These are phyloP conservation scores for Metschnikowia colocasiae DNA, from an alignment of 805 yeast genomes.

Conservation along the genomic window DNA sequence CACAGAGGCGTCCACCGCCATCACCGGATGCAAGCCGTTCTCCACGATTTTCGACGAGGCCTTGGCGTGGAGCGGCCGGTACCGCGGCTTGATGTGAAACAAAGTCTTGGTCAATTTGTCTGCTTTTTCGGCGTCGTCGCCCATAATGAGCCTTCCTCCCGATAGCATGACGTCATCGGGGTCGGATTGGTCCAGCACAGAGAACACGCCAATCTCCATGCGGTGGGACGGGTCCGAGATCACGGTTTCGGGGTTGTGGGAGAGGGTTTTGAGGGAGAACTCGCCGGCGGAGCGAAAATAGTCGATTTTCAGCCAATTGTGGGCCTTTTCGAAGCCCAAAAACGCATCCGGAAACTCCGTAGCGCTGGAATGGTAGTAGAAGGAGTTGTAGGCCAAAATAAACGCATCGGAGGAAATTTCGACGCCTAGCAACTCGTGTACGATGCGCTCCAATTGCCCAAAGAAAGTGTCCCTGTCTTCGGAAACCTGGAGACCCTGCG, in stretches of 20 bases:
- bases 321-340: background rate
- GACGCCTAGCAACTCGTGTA: slow-evolving; percentile 21
- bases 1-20: slow-evolving; percentile 13
- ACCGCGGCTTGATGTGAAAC: slow-evolving; percentile 42
- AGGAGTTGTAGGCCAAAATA: slow-evolving; percentile 28
- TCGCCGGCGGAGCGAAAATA: slow-evolving; percentile 7
- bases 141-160: slow-evolving; percentile 33
- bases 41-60: slow-evolving; percentile 8
- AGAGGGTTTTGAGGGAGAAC: slow-evolving; percentile 8
- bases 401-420: slow-evolving; percentile 19
- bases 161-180: slow-evolving; percentile 34
- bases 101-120: slow-evolving; percentile 27
- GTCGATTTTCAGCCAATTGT: slow-evolving; percentile 13
- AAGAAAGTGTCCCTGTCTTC: slow-evolving; percentile 20
- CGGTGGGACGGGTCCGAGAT: slow-evolving; percentile 5
- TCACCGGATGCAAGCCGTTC: slow-evolving; percentile 39
- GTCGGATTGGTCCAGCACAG: slow-evolving; percentile 25
- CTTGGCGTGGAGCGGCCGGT: slow-evolving; percentile 16
- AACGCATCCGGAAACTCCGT: background rate
- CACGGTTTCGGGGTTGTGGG: background rate
- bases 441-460: slow-evolving; percentile 15
- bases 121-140: slow-evolving; percentile 14
- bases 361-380: slow-evolving; percentile 22
- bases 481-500: slow-evolving; percentile 16
- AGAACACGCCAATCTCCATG: slow-evolving; percentile 38